These are phyloP conservation scores for Myxozyma kluyveri DNA, from an alignment of 805 yeast genomes.

Conservation along the genomic window DNA sequence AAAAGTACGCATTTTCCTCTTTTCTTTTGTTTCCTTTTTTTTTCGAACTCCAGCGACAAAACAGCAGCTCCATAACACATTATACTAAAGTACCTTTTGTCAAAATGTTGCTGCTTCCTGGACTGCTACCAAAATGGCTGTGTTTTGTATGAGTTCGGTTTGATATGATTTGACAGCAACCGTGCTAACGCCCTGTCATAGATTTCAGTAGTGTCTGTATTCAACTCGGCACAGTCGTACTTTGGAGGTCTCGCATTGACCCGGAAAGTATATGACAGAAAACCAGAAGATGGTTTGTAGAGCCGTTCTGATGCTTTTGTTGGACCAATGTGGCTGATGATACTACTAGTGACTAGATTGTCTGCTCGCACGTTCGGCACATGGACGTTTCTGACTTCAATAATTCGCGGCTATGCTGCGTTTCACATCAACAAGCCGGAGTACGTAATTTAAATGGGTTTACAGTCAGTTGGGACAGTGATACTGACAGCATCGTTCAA, in stretches of 20 bases:
- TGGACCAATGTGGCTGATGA: too few species aligned
- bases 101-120: constrained; percentile 49
- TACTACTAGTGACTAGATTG: constrained; percentile 46
- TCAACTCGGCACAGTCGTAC: constrained; percentile 87
- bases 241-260: constrained; percentile 70
- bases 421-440: constrained; percentile 65
- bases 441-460: constrained; percentile 26
- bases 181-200: constrained; percentile 3
- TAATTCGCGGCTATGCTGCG: constrained; percentile 85
- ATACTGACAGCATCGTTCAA: not conserved
- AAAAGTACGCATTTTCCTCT: too few species aligned
- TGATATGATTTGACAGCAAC: not conserved
- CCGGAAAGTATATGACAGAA: constrained; percentile 68
- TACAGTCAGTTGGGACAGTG: not conserved
- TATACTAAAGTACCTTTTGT: too few species aligned
- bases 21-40: too few species aligned
- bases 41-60: too few species aligned
- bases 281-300: constrained; percentile 53
- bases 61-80: too few species aligned
- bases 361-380: constrained; percentile 98
- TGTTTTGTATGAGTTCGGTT: constrained; percentile 49
- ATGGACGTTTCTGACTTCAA: constrained; percentile 86
- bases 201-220: constrained; percentile 82
- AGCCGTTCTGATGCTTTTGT: not conserved
- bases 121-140: constrained; percentile 72